Percentiles rank a stretch among this genome's conserved stretches.
Conservation (phyloP, 345 rosid genomes). For the Melaleuca alternifolia region DNA sequence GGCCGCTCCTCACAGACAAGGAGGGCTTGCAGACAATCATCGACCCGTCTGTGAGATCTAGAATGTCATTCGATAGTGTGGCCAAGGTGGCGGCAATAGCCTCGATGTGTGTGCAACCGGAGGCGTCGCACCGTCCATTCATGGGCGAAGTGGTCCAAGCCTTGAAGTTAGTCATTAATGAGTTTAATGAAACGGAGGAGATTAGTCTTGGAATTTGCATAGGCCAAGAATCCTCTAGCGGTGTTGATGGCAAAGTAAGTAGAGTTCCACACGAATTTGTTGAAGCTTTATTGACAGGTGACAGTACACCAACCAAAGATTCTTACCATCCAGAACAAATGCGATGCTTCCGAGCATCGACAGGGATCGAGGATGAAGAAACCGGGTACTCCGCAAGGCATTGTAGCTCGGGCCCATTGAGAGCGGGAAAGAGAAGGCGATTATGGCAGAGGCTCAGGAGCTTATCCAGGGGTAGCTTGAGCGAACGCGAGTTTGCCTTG, state of each 20-base stretch:
- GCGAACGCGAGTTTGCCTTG: slow-evolving; percentile 33
- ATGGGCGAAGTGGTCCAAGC: slow-evolving; percentile 73
- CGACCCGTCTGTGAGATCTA: slow-evolving; percentile 30
- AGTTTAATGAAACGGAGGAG: slow-evolving; percentile 32
- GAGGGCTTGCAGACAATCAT: slow-evolving; percentile 37
- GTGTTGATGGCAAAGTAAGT: slow-evolving; percentile 4
- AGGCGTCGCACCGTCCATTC: slow-evolving; percentile 58
- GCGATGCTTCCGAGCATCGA: slow-evolving; percentile 5
- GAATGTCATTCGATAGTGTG: slow-evolving; percentile 30
- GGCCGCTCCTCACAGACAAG: slow-evolving; percentile 45
- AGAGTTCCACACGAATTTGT: slow-evolving; percentile 17
- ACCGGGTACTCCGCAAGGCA: slow-evolving; percentile 25
- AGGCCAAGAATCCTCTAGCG: slow-evolving; percentile 1
- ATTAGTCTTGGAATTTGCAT: background rate
- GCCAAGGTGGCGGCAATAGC: slow-evolving; percentile 59
- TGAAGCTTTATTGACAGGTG: slow-evolving; percentile 11
- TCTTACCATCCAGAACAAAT: background rate
- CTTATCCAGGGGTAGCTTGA: slow-evolving; percentile 41
- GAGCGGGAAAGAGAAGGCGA: slow-evolving; percentile 24
- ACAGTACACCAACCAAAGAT: background rate
- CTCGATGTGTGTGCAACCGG: slow-evolving; percentile 66
- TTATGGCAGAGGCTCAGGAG: slow-evolving; percentile 46
- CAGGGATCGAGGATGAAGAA: slow-evolving; percentile 20
- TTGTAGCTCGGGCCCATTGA: slow-evolving; percentile 33
- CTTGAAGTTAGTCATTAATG: slow-evolving; percentile 51